Base-by-base conservation (phyloP, 2,329 filamentous ascomycete genomes). In the Fusarium luffae region DNA sequence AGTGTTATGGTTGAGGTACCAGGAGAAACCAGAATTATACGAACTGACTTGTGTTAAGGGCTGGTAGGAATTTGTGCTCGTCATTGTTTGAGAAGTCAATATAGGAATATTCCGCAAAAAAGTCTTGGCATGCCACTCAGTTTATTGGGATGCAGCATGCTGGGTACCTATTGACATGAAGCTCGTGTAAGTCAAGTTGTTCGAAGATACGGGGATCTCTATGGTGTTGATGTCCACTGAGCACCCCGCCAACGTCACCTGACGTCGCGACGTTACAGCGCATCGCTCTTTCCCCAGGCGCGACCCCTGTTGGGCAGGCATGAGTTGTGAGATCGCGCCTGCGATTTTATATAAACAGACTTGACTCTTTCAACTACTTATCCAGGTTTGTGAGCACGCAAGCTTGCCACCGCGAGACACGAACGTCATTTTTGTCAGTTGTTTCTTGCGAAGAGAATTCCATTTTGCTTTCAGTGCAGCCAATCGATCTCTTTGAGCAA, bases 241-340 rank as follows among this genome's bases (percentile, higher is more conserved):
- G n/a, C 44, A 48, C 59, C 67, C 56, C 55, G 34, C 49, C 60
- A 63, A 59, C 54, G 69, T 75, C 74, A 75, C 74, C 74, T 76
- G 74, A 75, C 66, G 67, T 66, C 74, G 72, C 74, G 74, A 75
- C 55, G 71, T 47, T 62, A 56, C 54, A 65, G 51, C 68, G 59
- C 68, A 61, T 70, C 48, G 54, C 49, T 44, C 54, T 48, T 58
- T 58, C 54, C 37, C 62, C 32, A 54, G 30, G 51, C 68, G 63
- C 59, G 62, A 55, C 40, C 60, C 63, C 23, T 27, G 34, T 43
- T 54, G 55, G 48, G 46, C 27, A 47, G 47, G 54, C 32, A 46
- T 59, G 44, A 32, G 37, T 37, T n/a, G 18, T 28, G 59, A 52
- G 54, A 56, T 42, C 63, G 42, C 52, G 40, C 37, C 40, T 43